Base-by-base conservation (phyloP, 306 rosid genomes). In the Castanea mollissima region DNA sequence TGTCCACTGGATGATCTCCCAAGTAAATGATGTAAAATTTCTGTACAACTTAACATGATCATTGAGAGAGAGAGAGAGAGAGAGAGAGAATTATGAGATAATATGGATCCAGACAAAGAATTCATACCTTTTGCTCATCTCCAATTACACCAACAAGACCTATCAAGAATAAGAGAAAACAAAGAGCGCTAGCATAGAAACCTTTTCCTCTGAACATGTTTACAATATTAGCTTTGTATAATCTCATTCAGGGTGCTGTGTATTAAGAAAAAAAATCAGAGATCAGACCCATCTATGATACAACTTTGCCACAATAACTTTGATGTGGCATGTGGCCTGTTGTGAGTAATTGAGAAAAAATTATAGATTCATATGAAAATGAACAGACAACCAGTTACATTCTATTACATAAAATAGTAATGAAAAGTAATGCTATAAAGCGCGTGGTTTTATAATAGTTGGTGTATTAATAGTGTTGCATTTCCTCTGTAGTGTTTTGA, bases 21-120 rank as follows among this genome's bases (percentile, higher is more conserved):
- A 88, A 51, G 76, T 82, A 91, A 27, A 90, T 92, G 73, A 94
- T 89, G 81, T 91, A 92, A 75, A 85, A 90, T 21, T 88, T 83
- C 97, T 91, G 95, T 51, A 69, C 23, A 64, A 69, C 16, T 38
- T 78, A 8, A 67, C 11, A 41, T 1, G 35, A 49, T 54, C 44
- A 56, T 76, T 27, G 20, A 46, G 52, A 46, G 14, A 44, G 51
- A 44, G 12, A 44, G 12, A 62, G 41, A 35, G 41, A 35, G 44
- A 32, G 35, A 41, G 46, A 41, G 78, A 9, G 18, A 29, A 11
- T 55, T 31, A 13, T 3, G 3, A 4, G 2, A 44, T 57, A 4
- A 52, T 6, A 2, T 56, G 27, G n/a, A 64, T 81, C 70, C 35
- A 19, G 56, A 75, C 31, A 67, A 79, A 35, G 75, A 57, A 55